Base-by-base conservation (phyloP, 257 asterid species). In the Paulownia fortunei region DNA sequence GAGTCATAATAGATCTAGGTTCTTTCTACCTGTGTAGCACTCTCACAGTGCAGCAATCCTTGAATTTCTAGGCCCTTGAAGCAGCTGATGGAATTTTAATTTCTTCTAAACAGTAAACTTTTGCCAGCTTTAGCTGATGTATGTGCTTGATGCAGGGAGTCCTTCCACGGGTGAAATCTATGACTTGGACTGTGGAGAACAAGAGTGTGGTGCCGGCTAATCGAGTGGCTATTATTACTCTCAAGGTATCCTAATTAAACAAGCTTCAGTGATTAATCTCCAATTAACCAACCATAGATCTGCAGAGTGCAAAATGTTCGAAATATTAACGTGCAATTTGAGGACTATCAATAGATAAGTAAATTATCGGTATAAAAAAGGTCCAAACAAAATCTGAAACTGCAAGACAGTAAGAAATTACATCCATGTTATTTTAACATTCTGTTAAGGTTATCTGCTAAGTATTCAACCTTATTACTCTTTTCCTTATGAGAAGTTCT, bases 141-240 rank as follows among this genome's bases (percentile, higher is more conserved):
- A 15, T 56, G 23, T 44, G 72, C 8, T 76, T 68, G 44, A 44
- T 82, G 77, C 16, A 87, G 91, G 86, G 83, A 68, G 81, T 83
- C 72, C 76, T 84, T 73, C 91, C 89, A 2, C 77, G 76, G 68
- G 77, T 87, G 61, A 83, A 87, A 79, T 87, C 85, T 9, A 82
- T 87, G 87, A 85, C 86, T 42, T 87, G 91, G 91, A 83, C 84
- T 47, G 74, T 87, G 56, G 89, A 78, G 70, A 76, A 83, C 47
- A 80, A 55, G 78, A 77, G 84, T 55, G 74, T 39, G 52, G 64
- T 59, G 37, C 79, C 74, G 12, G 55, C 78, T 27, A 68, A 56
- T 76, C 83, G 83, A 72, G 87, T 82, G 67, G 87, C 91, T 72
- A 63, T 79, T 12, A 81, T 87, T 52, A 78, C 84, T 61, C 86